Evolutionary conservation across 139 green algal genomes (phyloP).

Genomic region (Chlorella sp.): DNA sequence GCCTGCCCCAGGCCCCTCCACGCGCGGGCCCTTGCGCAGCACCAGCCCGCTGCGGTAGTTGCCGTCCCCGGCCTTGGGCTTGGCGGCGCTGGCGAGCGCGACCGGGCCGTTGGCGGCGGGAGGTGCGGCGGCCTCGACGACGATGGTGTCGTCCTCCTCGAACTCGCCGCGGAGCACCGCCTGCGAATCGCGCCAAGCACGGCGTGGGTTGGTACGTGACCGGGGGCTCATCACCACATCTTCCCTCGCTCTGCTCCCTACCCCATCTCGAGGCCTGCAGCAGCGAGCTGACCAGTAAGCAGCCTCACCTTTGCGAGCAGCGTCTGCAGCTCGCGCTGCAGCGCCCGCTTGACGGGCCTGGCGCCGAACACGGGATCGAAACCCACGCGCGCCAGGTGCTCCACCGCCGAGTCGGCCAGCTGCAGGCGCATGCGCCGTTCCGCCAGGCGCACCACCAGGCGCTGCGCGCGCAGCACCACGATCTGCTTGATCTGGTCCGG

Average conservation of each 20-base stretch:
- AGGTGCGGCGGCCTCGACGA: conserved; percentile 16
- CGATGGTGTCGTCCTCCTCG: conserved; percentile 43
- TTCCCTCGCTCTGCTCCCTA: background rate
- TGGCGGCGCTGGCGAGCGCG: background rate
- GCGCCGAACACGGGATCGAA: conserved; percentile 94
- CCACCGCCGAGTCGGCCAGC: conserved; percentile 57
- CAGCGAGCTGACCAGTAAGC: too few relatives aligned
- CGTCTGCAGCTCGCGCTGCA: conserved; percentile 97
- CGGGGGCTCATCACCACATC: too few relatives aligned
- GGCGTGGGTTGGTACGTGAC: background rate
- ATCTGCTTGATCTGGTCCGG: conserved; percentile 82
- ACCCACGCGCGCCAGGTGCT: conserved; percentile 53
- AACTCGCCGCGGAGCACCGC: conserved; percentile 54
- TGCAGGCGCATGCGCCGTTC: conserved; percentile 84
- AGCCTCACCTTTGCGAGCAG: conserved; percentile 40
- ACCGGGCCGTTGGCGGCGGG: too few relatives aligned
- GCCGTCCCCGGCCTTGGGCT: background rate
- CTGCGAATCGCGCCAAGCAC: too few relatives aligned
- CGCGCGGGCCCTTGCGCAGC: conserved; percentile 16
- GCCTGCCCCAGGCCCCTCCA: too few relatives aligned
- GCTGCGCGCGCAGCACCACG: conserved; percentile 52
- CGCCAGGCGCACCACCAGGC: conserved; percentile 56
- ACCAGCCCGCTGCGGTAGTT: conserved; percentile 13
- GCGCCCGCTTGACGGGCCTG: conserved; percentile 93
- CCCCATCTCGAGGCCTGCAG: background rate